phyloP scores from a whole-genome alignment of 805 yeast species.

The Hyphopichia homilentoma region DNA sequence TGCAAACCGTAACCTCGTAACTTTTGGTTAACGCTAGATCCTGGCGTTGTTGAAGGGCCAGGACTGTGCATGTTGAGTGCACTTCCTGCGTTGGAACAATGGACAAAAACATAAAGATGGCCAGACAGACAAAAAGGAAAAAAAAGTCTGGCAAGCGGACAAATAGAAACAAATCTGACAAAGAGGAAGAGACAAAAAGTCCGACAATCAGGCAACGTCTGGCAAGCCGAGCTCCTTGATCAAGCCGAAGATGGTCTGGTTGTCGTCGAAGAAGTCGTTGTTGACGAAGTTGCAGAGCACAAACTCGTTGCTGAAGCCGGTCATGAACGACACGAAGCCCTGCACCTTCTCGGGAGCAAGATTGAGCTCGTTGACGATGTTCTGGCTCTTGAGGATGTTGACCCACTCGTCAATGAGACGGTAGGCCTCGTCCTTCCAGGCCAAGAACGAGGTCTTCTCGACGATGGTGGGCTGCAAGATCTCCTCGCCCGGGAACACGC shows the following conservation, averaged over 20 bases:
- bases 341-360: slow-evolving; percentile 25
- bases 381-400: slow-evolving; percentile 42
- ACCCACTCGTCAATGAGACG: slow-evolving; percentile 81
- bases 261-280: slow-evolving; percentile 64
- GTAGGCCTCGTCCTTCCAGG: slow-evolving; percentile 96
- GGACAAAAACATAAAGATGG: slow-evolving; percentile 6
- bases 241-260: slow-evolving; percentile 54
- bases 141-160: no score
- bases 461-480: slow-evolving; percentile 95
- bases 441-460: slow-evolving; percentile 84
- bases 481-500: slow-evolving; percentile 94
- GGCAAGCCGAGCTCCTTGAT: slow-evolving; percentile 34
- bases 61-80: slow-evolving; percentile 34
- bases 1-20: no score
- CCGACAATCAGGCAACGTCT: slow-evolving; percentile 4
- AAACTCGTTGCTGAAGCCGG: slow-evolving; percentile 51
- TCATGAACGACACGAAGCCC: slow-evolving; percentile 39
- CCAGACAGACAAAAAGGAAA: no score
- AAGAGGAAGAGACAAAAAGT: slow-evolving; percentile 1
- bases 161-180: slow-evolving; percentile 2
- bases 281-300: slow-evolving; percentile 86
- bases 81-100: slow-evolving; percentile 21
- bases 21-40: no score
- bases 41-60: no score
- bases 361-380: slow-evolving; percentile 28